Percentiles rank a stretch among this genome's conserved stretches.
These are phyloP conservation scores for Fraxinus americana DNA, from an alignment of 257 asterid species.

Conservation along the genomic window DNA sequence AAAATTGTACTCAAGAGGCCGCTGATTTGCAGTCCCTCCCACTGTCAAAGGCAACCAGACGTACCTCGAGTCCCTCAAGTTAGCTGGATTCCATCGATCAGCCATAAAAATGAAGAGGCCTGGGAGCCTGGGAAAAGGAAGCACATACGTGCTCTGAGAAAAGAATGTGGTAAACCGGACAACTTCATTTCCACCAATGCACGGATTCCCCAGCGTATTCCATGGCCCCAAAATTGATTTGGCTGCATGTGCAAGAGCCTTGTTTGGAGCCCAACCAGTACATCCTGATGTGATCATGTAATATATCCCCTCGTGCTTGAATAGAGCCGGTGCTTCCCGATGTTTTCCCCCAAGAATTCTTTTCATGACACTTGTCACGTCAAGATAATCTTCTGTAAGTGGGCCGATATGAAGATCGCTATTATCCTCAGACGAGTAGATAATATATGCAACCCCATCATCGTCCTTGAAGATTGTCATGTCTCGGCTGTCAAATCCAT, in stretches of 20 bases:
- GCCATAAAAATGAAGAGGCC: conserved; percentile 85
- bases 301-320: conserved; percentile 75
- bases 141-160: conserved; percentile 81
- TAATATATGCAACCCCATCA: conserved; percentile 67
- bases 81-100: conserved; percentile 94
- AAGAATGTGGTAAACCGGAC: conserved; percentile 68
- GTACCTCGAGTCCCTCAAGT: conserved; percentile 86
- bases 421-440: conserved; percentile 89
- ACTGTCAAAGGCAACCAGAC: conserved; percentile 87
- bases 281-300: conserved; percentile 99
- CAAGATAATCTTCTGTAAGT: conserved; percentile 59
- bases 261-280: conserved; percentile 96
- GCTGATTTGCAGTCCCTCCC: conserved; percentile 79
- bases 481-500: conserved; percentile 90
- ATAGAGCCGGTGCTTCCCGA: conserved; percentile 95
- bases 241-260: conserved; percentile 90
- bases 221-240: conserved; percentile 93
- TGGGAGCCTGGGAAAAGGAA: conserved; percentile 69
- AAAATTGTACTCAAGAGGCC: conserved; percentile 75
- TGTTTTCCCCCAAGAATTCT: conserved; percentile 81
- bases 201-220: conserved; percentile 93
- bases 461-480: conserved; percentile 96
- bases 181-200: conserved; percentile 85
- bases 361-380: conserved; percentile 46
- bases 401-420: conserved; percentile 90